Base-by-base conservation (phyloP, 768 basidiomycete species). In the Lactifluus piperatus region DNA sequence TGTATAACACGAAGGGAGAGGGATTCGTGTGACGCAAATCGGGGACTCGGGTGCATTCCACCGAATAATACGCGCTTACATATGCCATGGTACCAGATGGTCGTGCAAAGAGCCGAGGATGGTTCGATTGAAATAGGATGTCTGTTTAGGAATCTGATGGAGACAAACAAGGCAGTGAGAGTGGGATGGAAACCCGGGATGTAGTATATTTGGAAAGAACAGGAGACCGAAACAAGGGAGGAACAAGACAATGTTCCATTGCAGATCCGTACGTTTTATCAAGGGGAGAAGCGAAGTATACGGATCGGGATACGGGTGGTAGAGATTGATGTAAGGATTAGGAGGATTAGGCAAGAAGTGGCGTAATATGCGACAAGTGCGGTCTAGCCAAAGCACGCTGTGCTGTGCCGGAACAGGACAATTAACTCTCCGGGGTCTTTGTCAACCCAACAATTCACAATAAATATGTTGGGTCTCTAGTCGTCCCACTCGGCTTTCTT, bases 341-440 rank as follows among this genome's bases (percentile, higher is more conserved):
- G n/a, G 45, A 34, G 7, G 20, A n/a, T n/a, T n/a, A n/a, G 24
- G 3, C 9, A 14, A 1, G 45, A 4, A 26, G 48, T 56, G 49
- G 41, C 43, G 27, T 61, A 60, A 61, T 63, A 18, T 50, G 62
- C 62, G 62, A 60, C 45, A 27, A n/a, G 10, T 26, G 41, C 29
- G 46, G 51, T 27, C 37, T 14, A 36, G 18, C 24, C 20, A 7
- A 18, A 34, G 20, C 22, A 44, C 16, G 16, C 14, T 30, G 32
- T 18, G 32, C 27, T 22, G 43, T 54, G 18, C 54, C 37, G n/a
- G n/a, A n/a, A n/a, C n/a, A n/a, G n/a, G n/a, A n/a, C 3, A 39
- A 32, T 10, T 32, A 4, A 11, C 54, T 55, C 27, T 56, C 60
- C 60, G 60, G 60, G 60, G 60, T 61, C 60, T 60, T 60, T 56